Conservation (phyloP, 2,329 filamentous ascomycete genomes). For the Metarhizium anisopliae region DNA sequence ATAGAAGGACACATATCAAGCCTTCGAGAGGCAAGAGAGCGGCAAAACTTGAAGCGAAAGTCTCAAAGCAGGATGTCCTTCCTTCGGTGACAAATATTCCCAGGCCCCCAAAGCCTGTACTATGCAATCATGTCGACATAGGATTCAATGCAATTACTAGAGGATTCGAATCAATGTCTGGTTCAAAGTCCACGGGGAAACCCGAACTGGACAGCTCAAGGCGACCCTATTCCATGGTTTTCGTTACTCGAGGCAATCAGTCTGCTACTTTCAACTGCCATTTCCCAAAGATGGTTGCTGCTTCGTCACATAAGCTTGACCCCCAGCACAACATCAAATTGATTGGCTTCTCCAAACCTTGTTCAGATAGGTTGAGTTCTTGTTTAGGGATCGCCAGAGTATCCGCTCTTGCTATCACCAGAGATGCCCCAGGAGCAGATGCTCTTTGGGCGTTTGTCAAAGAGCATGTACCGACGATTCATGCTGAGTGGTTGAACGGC, state of each 20-base stretch:
- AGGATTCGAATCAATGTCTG: conserved; percentile 38
- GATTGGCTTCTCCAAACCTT: conserved; percentile 52
- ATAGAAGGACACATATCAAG: conserved; percentile 44
- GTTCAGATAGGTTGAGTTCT: conserved; percentile 46
- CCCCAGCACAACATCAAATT: conserved; percentile 39
- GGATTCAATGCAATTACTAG: conserved; percentile 57
- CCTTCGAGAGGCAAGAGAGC: conserved; percentile 54
- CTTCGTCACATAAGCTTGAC: conserved; percentile 35
- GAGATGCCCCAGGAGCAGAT: conserved; percentile 46
- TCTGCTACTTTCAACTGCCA: conserved; percentile 51
- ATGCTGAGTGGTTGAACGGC: conserved; percentile 42
- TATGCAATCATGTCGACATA: conserved; percentile 50
- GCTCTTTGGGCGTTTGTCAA: conserved; percentile 48
- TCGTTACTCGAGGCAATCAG: conserved; percentile 49
- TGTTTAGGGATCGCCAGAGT: conserved; percentile 54
- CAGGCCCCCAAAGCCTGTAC: conserved; percentile 33
- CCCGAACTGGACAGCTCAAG: not conserved
- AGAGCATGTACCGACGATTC: conserved; percentile 40
- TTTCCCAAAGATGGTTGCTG: conserved; percentile 45
- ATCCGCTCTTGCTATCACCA: conserved; percentile 52
- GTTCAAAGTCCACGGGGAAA: not conserved
- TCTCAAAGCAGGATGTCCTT: not conserved
- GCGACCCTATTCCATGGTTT: conserved; percentile 40
- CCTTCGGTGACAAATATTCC: not conserved
- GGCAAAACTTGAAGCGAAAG: conserved; percentile 27